Evolutionary conservation across 2,329 filamentous ascomycete genomes (phyloP), one percentile per base, ranked within the genome.

Genomic region (Paracoccidioides lutzii): DNA sequence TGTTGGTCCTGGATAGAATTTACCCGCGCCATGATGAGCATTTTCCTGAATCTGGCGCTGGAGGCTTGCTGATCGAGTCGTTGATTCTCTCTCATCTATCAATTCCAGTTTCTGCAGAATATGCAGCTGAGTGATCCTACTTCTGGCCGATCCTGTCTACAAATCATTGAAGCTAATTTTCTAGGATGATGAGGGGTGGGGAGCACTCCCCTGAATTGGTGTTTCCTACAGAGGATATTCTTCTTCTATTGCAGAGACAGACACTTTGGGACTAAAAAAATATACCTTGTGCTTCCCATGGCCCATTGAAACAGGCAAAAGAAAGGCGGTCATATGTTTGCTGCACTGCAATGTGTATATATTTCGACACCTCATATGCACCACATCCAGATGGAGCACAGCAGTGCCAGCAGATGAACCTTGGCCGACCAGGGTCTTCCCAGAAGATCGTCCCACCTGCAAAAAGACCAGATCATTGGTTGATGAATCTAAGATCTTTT

Each of bases 351-450:
- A 15, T 5, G 28, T 28, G 15, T 40, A 37, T 33, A 8, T 49
- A 38, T 30, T 49, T 22, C n/a, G 44, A 48, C 37, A 54, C 14
- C 53, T 54, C 53, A 54, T 41, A 46, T 54, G 53, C 53, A 49
- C 22, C 49, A 37, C 38, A 15, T 48, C 35, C 44, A 37, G 52
- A 44, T 53, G 52, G 52, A 33, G 44, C 53, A 54, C 42, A 46
- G 28, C 53, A 54, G 44, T 41, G 37, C 53, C 53, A 54, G 44
- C 53, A 46, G 53, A 54, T 42, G 43, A 49, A 49, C 44, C 43
- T 49, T 49, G 53, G 43, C 33, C 32, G 32, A 49, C 43, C 35
- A 12, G 37, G 43, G 22, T 14, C 53, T 33, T 41, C 53, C 44
- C 14, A 49, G 53, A 49, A 37, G 43, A 54, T 49, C 37, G 53